These are phyloP conservation scores for Cyclotella cryptica DNA, from an alignment of 108 stramenopile species.

Conservation along the genomic window DNA sequence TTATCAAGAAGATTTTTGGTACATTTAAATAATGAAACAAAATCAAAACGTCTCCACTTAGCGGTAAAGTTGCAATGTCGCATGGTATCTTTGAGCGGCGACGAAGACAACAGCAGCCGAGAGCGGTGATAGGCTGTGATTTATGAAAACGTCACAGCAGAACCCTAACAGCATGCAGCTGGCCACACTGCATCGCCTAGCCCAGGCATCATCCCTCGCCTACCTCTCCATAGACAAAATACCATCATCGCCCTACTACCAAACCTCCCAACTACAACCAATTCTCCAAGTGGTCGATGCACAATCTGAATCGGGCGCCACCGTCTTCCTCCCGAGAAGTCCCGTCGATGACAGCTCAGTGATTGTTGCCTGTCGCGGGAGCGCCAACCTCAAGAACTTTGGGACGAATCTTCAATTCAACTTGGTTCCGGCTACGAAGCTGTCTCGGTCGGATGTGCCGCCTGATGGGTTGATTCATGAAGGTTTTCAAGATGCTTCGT, in stretches of 20 bases:
- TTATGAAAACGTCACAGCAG: too few species aligned
- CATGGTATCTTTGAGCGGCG: too few species aligned
- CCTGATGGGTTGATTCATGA: constrained; percentile 50
- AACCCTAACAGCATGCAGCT: constrained; percentile 4
- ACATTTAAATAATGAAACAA: too few species aligned
- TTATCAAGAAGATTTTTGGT: too few species aligned
- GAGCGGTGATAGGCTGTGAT: too few species aligned
- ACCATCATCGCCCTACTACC: constrained; percentile 56
- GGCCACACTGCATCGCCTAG: constrained; percentile 47
- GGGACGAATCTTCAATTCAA: constrained; percentile 63
- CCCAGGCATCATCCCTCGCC: constrained; percentile 63
- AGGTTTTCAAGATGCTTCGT: constrained; percentile 62
- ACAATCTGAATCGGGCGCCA: constrained; percentile 61
- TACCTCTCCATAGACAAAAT: constrained; percentile 65
- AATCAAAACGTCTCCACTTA: too few species aligned
- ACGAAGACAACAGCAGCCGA: too few species aligned
- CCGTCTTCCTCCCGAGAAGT: constrained; percentile 46
- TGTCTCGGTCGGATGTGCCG: constrained; percentile 26
- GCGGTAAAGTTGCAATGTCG: too few species aligned
- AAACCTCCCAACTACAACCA: constrained; percentile 42
- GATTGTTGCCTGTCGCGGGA: constrained; percentile 68
- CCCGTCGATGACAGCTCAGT: constrained; percentile 4
- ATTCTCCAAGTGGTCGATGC: constrained; percentile 64
- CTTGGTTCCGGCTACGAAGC: constrained; percentile 46
- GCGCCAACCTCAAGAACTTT: constrained; percentile 61